Base-by-base conservation (phyloP, 768 basidiomycete genomes). In the Suillus brevipes region DNA sequence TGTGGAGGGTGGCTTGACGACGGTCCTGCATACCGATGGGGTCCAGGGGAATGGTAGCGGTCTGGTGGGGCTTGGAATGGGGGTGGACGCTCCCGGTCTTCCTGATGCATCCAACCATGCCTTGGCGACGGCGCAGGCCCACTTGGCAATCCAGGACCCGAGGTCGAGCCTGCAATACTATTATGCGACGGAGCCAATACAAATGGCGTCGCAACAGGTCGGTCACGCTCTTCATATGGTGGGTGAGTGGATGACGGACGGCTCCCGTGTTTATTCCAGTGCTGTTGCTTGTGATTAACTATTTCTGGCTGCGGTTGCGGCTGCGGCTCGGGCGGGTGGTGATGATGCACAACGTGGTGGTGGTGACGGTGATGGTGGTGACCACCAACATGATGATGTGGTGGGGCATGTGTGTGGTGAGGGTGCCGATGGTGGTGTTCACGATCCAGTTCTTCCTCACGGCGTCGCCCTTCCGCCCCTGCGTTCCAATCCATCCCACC, bases 141-240 rank as follows among this genome's bases (percentile, higher is more conserved):
- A 18, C 64, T 57, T 28, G 56, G 25, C 18, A 60, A 28, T 18
- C 64, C 64, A 36, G 61, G 61, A 59, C 63, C 64, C 18, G 76
- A 74, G 25, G 71, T 58, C 9, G 67, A 58, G 2, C 60, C 65
- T 36, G 77, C 73, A 23, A 78, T 75, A 42, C 72, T 67, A 36
- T 75, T 75, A 61, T 83, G 81, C 37, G 82, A 79, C 6, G 84
- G 81, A 8, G 77, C 79, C 75, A 87, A 82, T 9, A 81, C 83
- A 68, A 87, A 88, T 3, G 86, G 83, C 47, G 81, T 83, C 7
- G 85, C 80, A 55, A 83, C 72, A 2, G 84, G 84, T 63, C 87
- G 78, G 61, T 88, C 87, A 43, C 81, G 79, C 18, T 83, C 84
- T 50, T 84, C 83, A 59, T 82, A 68, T n/a, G 72, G 72, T 62